phyloP scores from a whole-genome alignment of 306 rosid genomes.

The Rubus parviflorus region DNA sequence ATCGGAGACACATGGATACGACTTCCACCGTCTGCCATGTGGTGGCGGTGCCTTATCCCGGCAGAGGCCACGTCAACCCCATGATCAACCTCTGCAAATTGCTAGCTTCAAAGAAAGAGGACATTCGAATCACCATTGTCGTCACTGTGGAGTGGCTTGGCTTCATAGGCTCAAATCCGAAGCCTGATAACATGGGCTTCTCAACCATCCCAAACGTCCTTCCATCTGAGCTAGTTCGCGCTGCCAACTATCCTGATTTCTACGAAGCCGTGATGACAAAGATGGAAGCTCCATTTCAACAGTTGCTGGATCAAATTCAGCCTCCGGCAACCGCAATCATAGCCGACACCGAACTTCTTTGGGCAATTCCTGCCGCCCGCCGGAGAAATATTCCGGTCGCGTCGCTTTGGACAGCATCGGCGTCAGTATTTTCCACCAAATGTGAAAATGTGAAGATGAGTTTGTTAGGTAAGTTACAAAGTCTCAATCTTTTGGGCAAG shows the following conservation, averaged over 20 bases:
- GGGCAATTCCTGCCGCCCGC: constrained; percentile 19
- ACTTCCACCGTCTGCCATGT: constrained; percentile 24
- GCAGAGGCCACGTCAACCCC: constrained; percentile 49
- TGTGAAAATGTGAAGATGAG: background rate
- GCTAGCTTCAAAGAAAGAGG: constrained; percentile 14
- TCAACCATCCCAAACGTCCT: constrained; percentile 28
- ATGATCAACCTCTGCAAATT: constrained; percentile 43
- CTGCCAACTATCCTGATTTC: constrained; percentile 14
- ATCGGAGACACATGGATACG: background rate
- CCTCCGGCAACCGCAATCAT: constrained; percentile 10
- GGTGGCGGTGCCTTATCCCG: constrained; percentile 48
- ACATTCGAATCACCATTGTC: constrained; percentile 24
- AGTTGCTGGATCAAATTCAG: constrained; percentile 5
- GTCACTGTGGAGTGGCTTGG: constrained; percentile 35
- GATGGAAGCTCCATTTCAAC: constrained; percentile 30
- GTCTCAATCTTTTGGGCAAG: background rate
- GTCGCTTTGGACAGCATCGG: constrained; percentile 20
- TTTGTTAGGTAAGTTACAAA: background rate
- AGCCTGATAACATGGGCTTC: constrained; percentile 16
- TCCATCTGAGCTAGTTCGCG: constrained; percentile 24
- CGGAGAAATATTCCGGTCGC: constrained; percentile 29
- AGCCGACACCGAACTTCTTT: constrained; percentile 22
- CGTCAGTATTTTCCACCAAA: constrained; percentile 3
- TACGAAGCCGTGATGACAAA: constrained; percentile 26
- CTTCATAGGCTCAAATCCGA: constrained; percentile 16